These are phyloP conservation scores for Metschnikowia lochheadii DNA, from an alignment of 805 yeast genomes.

Conservation along the genomic window DNA sequence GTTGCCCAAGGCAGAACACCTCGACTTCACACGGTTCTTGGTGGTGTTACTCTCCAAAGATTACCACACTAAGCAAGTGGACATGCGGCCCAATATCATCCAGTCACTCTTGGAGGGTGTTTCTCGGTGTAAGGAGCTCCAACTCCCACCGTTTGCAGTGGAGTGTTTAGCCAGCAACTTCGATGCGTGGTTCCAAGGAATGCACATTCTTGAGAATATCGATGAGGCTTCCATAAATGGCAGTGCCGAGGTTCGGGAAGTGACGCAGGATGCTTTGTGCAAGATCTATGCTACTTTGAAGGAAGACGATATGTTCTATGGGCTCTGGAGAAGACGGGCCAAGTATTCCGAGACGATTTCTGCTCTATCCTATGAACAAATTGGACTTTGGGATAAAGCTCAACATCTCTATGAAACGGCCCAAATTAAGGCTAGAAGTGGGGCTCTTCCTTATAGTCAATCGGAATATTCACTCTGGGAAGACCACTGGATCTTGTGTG, in stretches of 20 bases:
- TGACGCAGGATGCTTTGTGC: conserved; percentile 83
- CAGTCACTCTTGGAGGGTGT: conserved; percentile 81
- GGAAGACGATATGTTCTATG: conserved; percentile 96
- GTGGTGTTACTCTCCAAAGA: conserved; percentile 82
- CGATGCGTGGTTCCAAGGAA: conserved; percentile 87
- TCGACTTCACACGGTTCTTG: conserved; percentile 78
- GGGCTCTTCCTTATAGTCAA: conserved; percentile 91
- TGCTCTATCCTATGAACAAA: conserved; percentile 90
- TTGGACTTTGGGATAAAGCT: conserved; percentile 93
- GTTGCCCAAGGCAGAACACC: conserved; percentile 72
- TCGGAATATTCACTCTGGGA: conserved; percentile 96
- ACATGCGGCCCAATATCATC: conserved; percentile 80
- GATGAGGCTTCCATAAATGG: conserved; percentile 54
- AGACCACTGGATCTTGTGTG: conserved; percentile 96
- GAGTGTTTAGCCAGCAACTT: conserved; percentile 84
- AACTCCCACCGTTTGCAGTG: conserved; percentile 89
- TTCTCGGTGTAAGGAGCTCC: conserved; percentile 66
- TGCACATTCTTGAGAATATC: conserved; percentile 76
- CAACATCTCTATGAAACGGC: conserved; percentile 93
- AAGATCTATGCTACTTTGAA: conserved; percentile 85
- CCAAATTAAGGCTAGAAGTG: conserved; percentile 93
- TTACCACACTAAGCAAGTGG: conserved; percentile 87
- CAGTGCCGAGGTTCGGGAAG: conserved; percentile 71
- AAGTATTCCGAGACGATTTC: conserved; percentile 90
- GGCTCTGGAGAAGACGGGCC: conserved; percentile 95